A percentile compares a stretch with the other conserved stretches of the same genome.
Conservation (phyloP, 2,329 filamentous ascomycete species). For the Fusarium buharicum region DNA sequence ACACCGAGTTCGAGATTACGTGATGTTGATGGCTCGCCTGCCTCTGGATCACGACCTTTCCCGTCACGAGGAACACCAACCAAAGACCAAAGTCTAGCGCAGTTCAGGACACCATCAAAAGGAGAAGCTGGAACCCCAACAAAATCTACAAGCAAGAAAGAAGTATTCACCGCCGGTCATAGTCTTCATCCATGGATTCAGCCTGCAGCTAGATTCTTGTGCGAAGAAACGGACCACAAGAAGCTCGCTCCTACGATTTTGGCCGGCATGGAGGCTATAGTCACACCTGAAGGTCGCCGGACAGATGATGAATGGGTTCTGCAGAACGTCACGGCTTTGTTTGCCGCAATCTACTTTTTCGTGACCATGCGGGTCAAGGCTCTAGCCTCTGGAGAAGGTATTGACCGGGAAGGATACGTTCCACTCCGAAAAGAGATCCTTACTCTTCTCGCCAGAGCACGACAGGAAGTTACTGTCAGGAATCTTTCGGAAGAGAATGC, state of each 20-base stretch:
- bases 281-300: constrained; percentile 55
- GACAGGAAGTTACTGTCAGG: constrained; percentile 53
- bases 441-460: constrained; percentile 53
- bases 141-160: constrained; percentile 54
- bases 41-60: constrained; percentile 47
- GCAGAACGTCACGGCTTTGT: constrained; percentile 62
- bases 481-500: constrained; percentile 58
- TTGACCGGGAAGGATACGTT: constrained; percentile 59
- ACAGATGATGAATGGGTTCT: constrained; percentile 62
- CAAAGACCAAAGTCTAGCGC: constrained; percentile 58
- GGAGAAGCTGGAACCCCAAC: constrained; percentile 51
- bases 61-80: constrained; percentile 58
- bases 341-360: constrained; percentile 70
- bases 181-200: constrained; percentile 74
- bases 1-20: constrained; percentile 50
- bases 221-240: constrained; percentile 68
- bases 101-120: constrained; percentile 53
- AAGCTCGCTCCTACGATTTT: constrained; percentile 77
- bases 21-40: constrained; percentile 41
- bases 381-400: constrained; percentile 51
- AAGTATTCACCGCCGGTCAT: constrained; percentile 45
- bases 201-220: constrained; percentile 71
- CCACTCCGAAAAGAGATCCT: constrained; percentile 59
- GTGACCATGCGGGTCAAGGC: constrained; percentile 63
- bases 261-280: constrained; percentile 73